Conservation (phyloP, 225 moss, liverwort and hornwort species). For the Bryoerythrophyllum caledonicum region DNA sequence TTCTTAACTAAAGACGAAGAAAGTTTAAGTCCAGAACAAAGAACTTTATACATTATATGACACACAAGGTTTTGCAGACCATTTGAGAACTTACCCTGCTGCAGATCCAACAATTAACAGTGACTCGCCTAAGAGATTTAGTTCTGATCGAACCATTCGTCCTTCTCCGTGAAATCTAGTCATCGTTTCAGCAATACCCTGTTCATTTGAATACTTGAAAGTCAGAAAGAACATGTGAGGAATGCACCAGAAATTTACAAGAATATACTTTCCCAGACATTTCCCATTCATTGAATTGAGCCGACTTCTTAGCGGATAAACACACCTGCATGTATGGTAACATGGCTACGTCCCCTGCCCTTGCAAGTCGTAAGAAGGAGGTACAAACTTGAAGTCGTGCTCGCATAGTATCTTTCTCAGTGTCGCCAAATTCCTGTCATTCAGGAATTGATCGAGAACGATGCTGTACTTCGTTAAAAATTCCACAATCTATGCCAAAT, state of each 20-base stretch:
- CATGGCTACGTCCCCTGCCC: constrained; percentile 82
- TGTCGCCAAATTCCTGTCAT: constrained; percentile 50
- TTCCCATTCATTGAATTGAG: neutral
- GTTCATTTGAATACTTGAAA: constrained; percentile 24
- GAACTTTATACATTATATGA: neutral
- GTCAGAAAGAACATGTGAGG: constrained; percentile 10
- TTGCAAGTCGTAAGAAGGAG: constrained; percentile 84
- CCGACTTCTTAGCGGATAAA: constrained; percentile 1
- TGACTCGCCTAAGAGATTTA: constrained; percentile 89
- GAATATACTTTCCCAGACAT: neutral
- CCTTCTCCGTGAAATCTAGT: constrained; percentile 64
- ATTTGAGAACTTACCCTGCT: constrained; percentile 64
- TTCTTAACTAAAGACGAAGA: neutral
- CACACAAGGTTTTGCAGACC: constrained; percentile 15
- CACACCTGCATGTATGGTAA: constrained; percentile 82
- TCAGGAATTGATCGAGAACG: constrained; percentile 18
- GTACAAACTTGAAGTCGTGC: constrained; percentile 96
- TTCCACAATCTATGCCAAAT: neutral
- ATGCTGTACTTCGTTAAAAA: neutral
- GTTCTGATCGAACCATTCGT: constrained; percentile 75
- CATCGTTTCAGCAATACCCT: constrained; percentile 84
- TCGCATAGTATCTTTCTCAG: constrained; percentile 66
- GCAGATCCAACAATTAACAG: constrained; percentile 85
- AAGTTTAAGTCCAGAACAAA: neutral
- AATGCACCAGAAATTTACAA: neutral